These are phyloP conservation scores for Psilocybe cyanescens DNA, from an alignment of 768 basidiomycete species.

Conservation along the genomic window DNA sequence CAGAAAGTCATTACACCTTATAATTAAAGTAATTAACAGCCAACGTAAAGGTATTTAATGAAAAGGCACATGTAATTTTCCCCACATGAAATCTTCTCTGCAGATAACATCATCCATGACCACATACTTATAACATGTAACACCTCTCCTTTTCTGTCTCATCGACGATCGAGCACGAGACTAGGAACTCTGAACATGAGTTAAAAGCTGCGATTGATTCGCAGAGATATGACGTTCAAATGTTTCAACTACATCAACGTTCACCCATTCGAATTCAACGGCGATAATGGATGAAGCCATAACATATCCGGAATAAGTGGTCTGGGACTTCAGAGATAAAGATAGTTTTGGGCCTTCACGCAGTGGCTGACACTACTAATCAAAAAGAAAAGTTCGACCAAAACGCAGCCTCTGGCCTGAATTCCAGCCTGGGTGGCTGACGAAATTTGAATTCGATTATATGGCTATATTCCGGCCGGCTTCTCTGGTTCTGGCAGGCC, in stretches of 20 bases:
- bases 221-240: no score
- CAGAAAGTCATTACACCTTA: neutral
- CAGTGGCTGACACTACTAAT: neutral
- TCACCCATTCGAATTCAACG: no score
- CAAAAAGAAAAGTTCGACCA: neutral
- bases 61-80: no score
- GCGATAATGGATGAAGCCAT: no score
- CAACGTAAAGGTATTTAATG: neutral
- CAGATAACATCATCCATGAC: neutral
- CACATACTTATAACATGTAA: neutral
- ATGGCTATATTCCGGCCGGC: neutral
- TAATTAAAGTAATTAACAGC: neutral
- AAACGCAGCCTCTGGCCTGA: neutral
- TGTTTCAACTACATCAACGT: no score
- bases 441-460: neutral
- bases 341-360: neutral
- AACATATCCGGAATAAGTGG: no score
- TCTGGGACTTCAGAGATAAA: no score
- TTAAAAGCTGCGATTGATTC: no score
- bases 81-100: neutral
- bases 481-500: neutral
- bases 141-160: neutral
- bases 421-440: constrained; percentile 3
- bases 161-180: no score
- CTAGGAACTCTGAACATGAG: no score